Base-by-base conservation (phyloP, 1,284 basidiomycete species). In the Cryptococcus amylolentus region DNA sequence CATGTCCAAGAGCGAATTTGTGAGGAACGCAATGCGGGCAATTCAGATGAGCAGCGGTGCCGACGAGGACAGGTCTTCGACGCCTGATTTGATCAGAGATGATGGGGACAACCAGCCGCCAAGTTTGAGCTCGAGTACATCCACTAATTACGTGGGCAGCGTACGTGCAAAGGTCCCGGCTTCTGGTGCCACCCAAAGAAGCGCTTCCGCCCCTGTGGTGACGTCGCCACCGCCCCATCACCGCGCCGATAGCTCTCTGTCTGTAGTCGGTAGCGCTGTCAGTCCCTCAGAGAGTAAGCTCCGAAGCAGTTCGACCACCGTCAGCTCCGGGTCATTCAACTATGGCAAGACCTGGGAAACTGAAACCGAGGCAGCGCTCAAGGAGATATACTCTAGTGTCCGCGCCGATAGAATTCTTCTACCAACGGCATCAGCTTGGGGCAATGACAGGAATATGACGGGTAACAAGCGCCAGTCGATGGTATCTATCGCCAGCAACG, bases 1-100 rank as follows among this genome's bases (percentile, higher is more conserved):
- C 62, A 98, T 98, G 96, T 94, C 92, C 5, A 83, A 89, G n/a
- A 83, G 73, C 51, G 92, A 98, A 69, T 99, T 98, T 73, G 86
- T 98, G 3, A 84, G 86, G 43, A 98, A 98, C 76, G 95, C 94
- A 0, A 82, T 97, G 73, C 80, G 84, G 4, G 88, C 91, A 0
- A 88, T 98, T 57, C 88, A 69, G 41, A 69, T 70, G 50, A 71
- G 69, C n/a, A 42, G 7, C 41, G 41, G n/a, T 42, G 9, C 45
- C 5, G 16, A 3, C 12, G 61, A 62, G n/a, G 66, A 61, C n/a
- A 58, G 63, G 28, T 69, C 76, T 5, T 82, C 84, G 5, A 84
- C 84, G 14, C 81, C 84, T 9, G 88, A 90, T 60, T 77, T 87
- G 6, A 81, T 84, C 13, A 81, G 82, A 45, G 88, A 89, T 63